Base-by-base conservation (phyloP, 2,329 filamentous ascomycete genomes). In the Apiospora pterosperma region DNA sequence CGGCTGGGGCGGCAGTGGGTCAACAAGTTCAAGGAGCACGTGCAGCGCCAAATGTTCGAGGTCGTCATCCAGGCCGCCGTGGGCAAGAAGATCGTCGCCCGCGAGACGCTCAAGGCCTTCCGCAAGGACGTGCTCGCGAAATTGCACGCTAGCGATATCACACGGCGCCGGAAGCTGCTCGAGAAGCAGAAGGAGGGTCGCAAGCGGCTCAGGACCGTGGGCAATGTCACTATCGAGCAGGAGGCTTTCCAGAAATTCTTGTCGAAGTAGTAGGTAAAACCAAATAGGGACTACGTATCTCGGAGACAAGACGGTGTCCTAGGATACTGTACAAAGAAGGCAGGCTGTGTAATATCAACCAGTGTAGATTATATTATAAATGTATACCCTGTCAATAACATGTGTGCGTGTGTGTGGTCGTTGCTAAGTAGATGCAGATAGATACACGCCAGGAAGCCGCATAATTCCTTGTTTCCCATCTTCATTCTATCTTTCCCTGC, bases 171-270 rank as follows among this genome's bases (percentile, higher is more conserved):
- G 73, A 99, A 99, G 78, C 78, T 99, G 69, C 79, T 99, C 12
- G 95, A 98, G 80, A 97, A 95, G 83, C 96, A 99, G 78, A 99
- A 99, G 80, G 94, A 94, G 69, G 96, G 96, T 0, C 85, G 93
- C 64, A 97, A 97, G 86, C 91, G 90, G 77, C 79, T 99, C 65
- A 88, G 92, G 65, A 86, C 90, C 1, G 90, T 94, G 5, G 92
- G 96, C 0, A 97, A 97, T 74, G 94, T 99, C 0, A 86, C 93
- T n/a, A 98, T 99, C 76, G 94, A 98, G 67, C 93, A 97, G 72
- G 91, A 93, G 70, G 93, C 94, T 3, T 99, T 98, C 76, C 96
- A 99, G 78, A 92, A 89, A 70, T 99, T 99, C 76, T 78, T 99
- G 76, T 86, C 93, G 0, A 97, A 96, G 78, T 94, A 68, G 34